Conservation (phyloP, 345 rosid genomes). For the Moringa oleifera region DNA sequence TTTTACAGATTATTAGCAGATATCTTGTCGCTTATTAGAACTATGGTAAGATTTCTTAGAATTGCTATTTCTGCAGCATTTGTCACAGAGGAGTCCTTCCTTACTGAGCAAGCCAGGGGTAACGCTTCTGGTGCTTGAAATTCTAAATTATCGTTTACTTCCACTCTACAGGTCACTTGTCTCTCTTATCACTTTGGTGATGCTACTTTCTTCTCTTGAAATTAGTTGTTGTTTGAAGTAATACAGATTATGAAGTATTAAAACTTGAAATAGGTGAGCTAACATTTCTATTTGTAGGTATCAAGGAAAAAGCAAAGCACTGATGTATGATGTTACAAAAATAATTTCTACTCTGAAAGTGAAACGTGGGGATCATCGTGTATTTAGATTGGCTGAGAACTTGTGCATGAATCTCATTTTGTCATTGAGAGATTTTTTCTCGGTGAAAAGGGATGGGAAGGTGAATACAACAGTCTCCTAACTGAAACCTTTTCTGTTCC, state of each 20-base stretch:
- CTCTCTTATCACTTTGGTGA: slow-evolving; percentile 8
- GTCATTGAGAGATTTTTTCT: slow-evolving; percentile 85
- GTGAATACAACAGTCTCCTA: slow-evolving; percentile 28
- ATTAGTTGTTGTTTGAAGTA: not conserved
- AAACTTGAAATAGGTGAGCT: too few relatives aligned
- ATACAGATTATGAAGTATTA: too few relatives aligned
- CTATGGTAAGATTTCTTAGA: slow-evolving; percentile 10
- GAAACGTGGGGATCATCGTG: slow-evolving; percentile 97
- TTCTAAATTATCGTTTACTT: slow-evolving; percentile 86
- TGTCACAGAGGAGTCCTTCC: slow-evolving; percentile 83
- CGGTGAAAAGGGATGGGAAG: slow-evolving; percentile 93
- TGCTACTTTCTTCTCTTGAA: slow-evolving; percentile 10
- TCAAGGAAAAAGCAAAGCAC: slow-evolving; percentile 82
- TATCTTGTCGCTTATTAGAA: slow-evolving; percentile 6
- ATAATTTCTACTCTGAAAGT: slow-evolving; percentile 86
- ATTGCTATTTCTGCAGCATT: slow-evolving; percentile 51
- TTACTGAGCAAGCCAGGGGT: slow-evolving; percentile 89
- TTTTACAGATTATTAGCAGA: not conserved
- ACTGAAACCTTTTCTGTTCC: slow-evolving; percentile 8
- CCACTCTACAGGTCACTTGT: slow-evolving; percentile 88
- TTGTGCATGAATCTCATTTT: slow-evolving; percentile 89
- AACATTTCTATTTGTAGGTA: slow-evolving; percentile 45
- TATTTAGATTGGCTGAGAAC: slow-evolving; percentile 89
- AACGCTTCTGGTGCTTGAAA: slow-evolving; percentile 87
- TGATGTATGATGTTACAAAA: slow-evolving; percentile 95